phyloP scores from a whole-genome alignment of 768 basidiomycete genomes.

The Lactarius tabidus region DNA sequence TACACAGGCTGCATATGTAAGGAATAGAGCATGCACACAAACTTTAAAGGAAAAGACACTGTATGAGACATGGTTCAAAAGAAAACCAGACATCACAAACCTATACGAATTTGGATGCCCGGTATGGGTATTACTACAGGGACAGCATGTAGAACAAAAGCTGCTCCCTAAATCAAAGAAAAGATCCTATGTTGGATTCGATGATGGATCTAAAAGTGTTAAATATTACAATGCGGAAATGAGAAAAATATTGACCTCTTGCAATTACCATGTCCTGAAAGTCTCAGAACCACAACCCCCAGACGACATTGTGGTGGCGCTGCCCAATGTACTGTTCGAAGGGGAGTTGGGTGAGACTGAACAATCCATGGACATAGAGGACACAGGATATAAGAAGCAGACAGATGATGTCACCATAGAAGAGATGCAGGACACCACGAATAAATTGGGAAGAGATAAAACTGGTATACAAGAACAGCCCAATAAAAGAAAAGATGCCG shows the following conservation, averaged over 20 bases:
- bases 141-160: background rate
- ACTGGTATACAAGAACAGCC: no score
- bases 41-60: background rate
- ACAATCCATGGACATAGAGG: no score
- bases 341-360: no score
- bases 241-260: background rate
- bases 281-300: no score
- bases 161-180: background rate
- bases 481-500: no score
- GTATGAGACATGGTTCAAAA: background rate
- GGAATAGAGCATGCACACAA: background rate
- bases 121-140: background rate
- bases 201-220: background rate
- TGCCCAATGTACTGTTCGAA: no score
- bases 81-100: background rate
- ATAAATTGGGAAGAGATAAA: no score
- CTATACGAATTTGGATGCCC: background rate
- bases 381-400: no score
- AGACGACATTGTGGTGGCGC: no score
- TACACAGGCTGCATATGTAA: background rate
- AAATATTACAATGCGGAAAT: background rate
- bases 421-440: no score
- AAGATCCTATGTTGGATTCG: background rate
- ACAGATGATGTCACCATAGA: no score
- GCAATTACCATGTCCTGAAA: background rate